A percentile compares a stretch with the other conserved stretches of the same genome.
phyloP scores from a whole-genome alignment of 1,284 basidiomycete species.

The Cutaneotrichosporon cyanovorans region DNA sequence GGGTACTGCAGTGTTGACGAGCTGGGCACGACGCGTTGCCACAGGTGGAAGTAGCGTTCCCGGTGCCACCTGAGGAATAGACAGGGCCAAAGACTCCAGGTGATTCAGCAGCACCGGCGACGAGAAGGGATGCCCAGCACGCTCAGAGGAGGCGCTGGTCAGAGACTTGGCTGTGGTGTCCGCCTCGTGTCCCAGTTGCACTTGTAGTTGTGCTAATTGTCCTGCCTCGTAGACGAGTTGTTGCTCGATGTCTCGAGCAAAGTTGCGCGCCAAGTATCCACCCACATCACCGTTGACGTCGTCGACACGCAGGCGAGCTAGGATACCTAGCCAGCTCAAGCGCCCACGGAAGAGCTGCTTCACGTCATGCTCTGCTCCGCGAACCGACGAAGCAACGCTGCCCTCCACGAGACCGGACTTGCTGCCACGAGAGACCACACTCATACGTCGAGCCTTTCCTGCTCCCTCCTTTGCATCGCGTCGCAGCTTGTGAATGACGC shows the following conservation, averaged over 20 bases:
- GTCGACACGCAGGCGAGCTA: conserved; percentile 56
- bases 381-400: conserved; percentile 49
- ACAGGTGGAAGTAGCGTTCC: conserved; percentile 55
- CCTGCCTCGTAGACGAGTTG: conserved; percentile 68
- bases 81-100: conserved; percentile 52
- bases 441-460: conserved; percentile 24
- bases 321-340: conserved; percentile 60
- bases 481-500: conserved; percentile 17
- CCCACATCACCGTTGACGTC: conserved; percentile 59
- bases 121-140: conserved; percentile 50
- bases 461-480: conserved; percentile 19
- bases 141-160: conserved; percentile 19
- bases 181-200: conserved; percentile 48
- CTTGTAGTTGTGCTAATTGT: conserved; percentile 55
- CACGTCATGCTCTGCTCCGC: conserved; percentile 51
- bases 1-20: conserved; percentile 55
- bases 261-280: conserved; percentile 52
- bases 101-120: conserved; percentile 63
- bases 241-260: conserved; percentile 61
- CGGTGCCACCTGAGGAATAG: conserved; percentile 51
- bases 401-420: conserved; percentile 49
- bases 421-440: conserved; percentile 29
- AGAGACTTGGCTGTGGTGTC: conserved; percentile 38
- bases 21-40: conserved; percentile 53
- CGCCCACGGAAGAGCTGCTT: conserved; percentile 50